These are phyloP conservation scores for Lotus japonicus DNA, from an alignment of 306 rosid species.

Conservation along the genomic window DNA sequence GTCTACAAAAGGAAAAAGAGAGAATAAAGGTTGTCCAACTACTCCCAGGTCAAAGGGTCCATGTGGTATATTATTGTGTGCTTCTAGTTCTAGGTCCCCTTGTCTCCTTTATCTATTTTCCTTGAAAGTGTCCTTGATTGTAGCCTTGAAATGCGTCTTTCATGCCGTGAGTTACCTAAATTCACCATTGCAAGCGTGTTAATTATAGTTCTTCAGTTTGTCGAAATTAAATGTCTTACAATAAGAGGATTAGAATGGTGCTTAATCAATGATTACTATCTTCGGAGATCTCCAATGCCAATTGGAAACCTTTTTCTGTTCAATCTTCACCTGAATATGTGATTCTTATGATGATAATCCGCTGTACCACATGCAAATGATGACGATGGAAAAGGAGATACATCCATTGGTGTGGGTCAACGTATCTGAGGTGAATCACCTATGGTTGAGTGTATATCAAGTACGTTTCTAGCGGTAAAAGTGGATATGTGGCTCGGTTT, in stretches of 20 bases:
- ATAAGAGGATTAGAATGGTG: not conserved
- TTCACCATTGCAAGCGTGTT: not conserved
- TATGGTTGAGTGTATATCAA: no score
- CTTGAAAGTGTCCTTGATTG: constrained; percentile 11
- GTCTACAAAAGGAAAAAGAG: not conserved
- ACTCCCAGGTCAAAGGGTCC: not conserved
- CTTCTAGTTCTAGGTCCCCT: not conserved
- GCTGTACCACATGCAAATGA: not conserved
- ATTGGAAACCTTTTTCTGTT: not conserved
- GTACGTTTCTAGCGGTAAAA: no score
- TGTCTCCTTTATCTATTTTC: not conserved
- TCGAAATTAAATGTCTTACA: not conserved
- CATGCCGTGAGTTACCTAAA: not conserved
- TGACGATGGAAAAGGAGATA: not conserved
- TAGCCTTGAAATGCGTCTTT: not conserved
- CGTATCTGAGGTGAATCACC: not conserved
- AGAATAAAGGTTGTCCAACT: not conserved
- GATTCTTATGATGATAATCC: not conserved
- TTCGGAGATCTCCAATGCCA: not conserved
- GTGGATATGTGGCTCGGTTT: not conserved
- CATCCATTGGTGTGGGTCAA: not conserved
- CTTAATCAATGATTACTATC: not conserved
- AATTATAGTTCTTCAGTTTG: not conserved
- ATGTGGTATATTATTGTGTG: not conserved
- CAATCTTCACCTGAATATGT: not conserved